Conservation (phyloP, 2,329 filamentous ascomycete species). For the Stemphylium vesicarium region DNA sequence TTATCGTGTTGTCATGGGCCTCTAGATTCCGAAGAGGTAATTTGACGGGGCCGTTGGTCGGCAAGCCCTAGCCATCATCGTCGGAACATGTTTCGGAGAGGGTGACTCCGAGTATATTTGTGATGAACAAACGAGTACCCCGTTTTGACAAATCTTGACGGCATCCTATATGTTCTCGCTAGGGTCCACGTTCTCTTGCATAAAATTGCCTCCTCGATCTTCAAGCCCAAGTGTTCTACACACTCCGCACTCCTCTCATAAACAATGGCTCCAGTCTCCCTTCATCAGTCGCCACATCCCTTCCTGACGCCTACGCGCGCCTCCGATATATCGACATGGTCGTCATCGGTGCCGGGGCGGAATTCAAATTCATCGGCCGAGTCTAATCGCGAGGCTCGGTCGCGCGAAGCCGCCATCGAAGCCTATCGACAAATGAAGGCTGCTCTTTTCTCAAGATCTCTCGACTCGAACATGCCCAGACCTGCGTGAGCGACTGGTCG, state of each 20-base stretch:
- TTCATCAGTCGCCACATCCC: constrained; percentile 29
- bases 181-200: background rate
- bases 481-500: constrained; percentile 1
- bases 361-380: constrained; percentile 9
- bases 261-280: constrained; percentile 22
- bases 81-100: constrained; percentile 7
- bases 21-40: background rate
- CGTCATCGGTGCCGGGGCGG: constrained; percentile 34
- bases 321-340: constrained; percentile 43
- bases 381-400: constrained; percentile 23
- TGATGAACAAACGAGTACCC: background rate
- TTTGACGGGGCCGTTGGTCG: constrained; percentile 7
- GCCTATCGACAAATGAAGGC: constrained; percentile 44
- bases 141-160: constrained; percentile 26
- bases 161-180: constrained; percentile 19
- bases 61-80: constrained; percentile 1
- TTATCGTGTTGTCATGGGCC: background rate
- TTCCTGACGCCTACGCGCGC: constrained; percentile 38
- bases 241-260: constrained; percentile 23
- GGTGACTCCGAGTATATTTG: background rate
- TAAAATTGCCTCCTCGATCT: constrained; percentile 22
- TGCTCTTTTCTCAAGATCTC: constrained; percentile 46
- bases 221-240: constrained; percentile 24
- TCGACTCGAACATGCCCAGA: constrained; percentile 4
- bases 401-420: constrained; percentile 41